Base-by-base conservation (phyloP, 108 stramenopile genomes). In the Skeletonema potamos region DNA sequence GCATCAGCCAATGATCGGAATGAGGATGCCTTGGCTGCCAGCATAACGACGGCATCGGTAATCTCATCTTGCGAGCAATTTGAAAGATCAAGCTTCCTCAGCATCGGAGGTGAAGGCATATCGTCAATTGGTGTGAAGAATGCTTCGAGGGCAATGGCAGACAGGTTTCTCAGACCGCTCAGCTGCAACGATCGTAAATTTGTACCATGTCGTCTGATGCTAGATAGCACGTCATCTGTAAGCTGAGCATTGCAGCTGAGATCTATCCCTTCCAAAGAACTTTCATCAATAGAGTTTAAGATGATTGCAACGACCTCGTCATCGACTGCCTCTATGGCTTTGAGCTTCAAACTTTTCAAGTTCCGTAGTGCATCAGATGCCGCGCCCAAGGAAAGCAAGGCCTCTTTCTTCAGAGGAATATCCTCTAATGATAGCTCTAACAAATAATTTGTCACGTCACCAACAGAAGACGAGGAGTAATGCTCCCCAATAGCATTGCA, bases 361-460 rank as follows among this genome's bases (percentile, higher is more conserved):
- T 77, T 78, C 17, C 79, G 46, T 6, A 88, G 72, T 4, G 82
- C 73, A 29, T 80, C 79, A 15, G 68, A 67, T 17, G 68, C 58
- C 24, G 70, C 63, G 6, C 84, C 77, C 20, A 91, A 17, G 9
- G 65, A 43, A 8, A 82, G 73, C 13, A 91, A 60, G 0, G 59
- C 67, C 24, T 89, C 81, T 27, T 71, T 73, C 9, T 72, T 65
- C 28, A 91, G 58, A 9, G 74, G 58, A 17, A 93, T 33, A 57
- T 91, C 86, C 69, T 87, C 74, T 60, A 93, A 66, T 6, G 88
- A 82, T 48, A 93, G 59, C 64, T 93, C 92, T 68, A 89, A 41
- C 10, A 93, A 54, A 18, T 48, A 63, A n/a, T 54, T 68, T 13
- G 48, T 20, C 1, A 37, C 34, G 37, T 30, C 54, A 9, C 54